Evolutionary conservation across 2,329 filamentous ascomycete species (phyloP).

Genomic region (Aspergillus sclerotialis): DNA sequence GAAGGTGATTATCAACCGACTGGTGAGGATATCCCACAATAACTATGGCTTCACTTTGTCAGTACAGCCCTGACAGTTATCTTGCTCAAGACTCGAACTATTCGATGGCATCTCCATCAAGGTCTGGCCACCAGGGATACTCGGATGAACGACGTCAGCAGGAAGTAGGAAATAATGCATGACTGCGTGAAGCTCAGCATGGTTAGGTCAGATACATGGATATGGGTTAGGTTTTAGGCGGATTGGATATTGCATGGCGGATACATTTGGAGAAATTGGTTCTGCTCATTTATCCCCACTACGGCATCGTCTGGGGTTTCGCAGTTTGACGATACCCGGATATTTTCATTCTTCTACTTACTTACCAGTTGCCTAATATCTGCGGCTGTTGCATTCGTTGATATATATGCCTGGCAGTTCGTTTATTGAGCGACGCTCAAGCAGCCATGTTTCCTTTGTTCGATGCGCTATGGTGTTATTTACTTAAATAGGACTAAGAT

Average conservation of each 20-base stretch:
- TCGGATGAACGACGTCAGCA: slow-evolving; percentile 18
- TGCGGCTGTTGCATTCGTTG: background rate
- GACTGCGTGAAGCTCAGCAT: slow-evolving; percentile 6
- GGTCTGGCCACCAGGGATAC: slow-evolving; percentile 10
- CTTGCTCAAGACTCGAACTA: slow-evolving; percentile 9
- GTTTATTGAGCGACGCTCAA: background rate
- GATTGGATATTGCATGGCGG: slow-evolving; percentile 9
- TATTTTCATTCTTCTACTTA: background rate
- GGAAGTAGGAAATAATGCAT: slow-evolving; percentile 10
- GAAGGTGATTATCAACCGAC: slow-evolving; percentile 14
- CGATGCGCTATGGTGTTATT: background rate
- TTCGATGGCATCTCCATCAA: slow-evolving; percentile 14
- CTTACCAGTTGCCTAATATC: background rate
- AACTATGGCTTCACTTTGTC: slow-evolving; percentile 2
- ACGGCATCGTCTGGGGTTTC: background rate
- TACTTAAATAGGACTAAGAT: background rate
- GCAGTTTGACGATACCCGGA: background rate
- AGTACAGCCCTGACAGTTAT: slow-evolving; percentile 9
- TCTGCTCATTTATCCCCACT: slow-evolving; percentile 1
- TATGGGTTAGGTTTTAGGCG: slow-evolving; percentile 10
- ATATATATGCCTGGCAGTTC: background rate
- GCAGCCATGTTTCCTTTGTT: background rate
- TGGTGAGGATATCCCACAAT: slow-evolving; percentile 12
- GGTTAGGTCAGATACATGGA: slow-evolving; percentile 8
- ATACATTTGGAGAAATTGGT: slow-evolving; percentile 11